Conservation (phyloP, 2,329 filamentous ascomycete genomes). For the Chrysoporthe cubensis region DNA sequence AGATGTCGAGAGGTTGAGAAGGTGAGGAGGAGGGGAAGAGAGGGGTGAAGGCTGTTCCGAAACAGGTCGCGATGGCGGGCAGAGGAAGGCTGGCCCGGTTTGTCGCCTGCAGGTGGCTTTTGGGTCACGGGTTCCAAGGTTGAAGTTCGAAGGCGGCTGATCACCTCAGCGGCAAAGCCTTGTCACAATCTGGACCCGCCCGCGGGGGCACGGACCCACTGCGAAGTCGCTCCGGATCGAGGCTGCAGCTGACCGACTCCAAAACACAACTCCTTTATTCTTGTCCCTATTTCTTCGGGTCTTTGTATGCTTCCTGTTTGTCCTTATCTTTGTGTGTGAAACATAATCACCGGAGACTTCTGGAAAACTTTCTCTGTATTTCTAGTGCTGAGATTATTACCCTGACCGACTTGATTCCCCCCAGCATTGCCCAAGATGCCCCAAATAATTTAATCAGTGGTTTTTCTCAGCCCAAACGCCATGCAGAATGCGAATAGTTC, state of each 20-base stretch:
- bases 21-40: neutral
- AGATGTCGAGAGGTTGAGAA: neutral
- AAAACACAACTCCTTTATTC: neutral
- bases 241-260: neutral
- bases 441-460: neutral
- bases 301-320: neutral
- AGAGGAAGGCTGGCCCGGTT: slow-evolving; percentile 21
- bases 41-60: neutral
- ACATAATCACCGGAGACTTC: neutral
- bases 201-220: slow-evolving; percentile 9
- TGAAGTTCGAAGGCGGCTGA: slow-evolving; percentile 22
- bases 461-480: slow-evolving; percentile 13
- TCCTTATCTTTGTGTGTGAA: neutral
- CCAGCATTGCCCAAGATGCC: neutral
- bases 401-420: neutral
- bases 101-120: slow-evolving; percentile 16
- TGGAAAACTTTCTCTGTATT: neutral
- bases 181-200: slow-evolving; percentile 13
- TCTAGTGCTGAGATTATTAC: neutral
- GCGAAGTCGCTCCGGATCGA: slow-evolving; percentile 1
- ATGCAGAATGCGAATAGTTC: slow-evolving; percentile 8
- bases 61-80: slow-evolving; percentile 19
- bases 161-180: slow-evolving; percentile 29
- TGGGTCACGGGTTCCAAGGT: slow-evolving; percentile 21
- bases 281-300: too few species aligned